phyloP scores from a whole-genome alignment of 208 protist genomes.

The Novymonas esmeraldas region DNA sequence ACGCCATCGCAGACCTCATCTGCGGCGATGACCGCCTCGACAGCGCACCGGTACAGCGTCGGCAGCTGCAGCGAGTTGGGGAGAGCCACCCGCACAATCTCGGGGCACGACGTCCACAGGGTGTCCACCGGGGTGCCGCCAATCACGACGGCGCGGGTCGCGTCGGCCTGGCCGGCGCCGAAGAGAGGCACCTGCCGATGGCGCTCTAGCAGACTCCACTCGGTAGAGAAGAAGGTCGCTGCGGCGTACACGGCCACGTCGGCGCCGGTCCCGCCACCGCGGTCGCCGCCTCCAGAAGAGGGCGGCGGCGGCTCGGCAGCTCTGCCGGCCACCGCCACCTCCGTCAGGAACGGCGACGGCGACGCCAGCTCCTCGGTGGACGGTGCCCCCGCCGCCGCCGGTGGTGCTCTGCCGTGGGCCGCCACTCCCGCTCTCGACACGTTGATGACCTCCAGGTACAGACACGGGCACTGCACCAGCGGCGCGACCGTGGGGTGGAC shows the following conservation, averaged over 20 bases:
- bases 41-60: constrained; percentile 21
- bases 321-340: background rate
- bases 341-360: constrained; percentile 17
- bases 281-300: background rate
- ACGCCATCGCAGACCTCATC: background rate
- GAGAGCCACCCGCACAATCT: constrained; percentile 11
- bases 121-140: constrained; percentile 12
- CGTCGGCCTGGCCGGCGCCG: constrained; percentile 2
- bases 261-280: too few species aligned
- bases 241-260: constrained; percentile 14
- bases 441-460: constrained; percentile 32
- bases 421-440: background rate
- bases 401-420: background rate
- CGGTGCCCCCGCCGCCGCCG: background rate
- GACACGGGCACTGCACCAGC: constrained; percentile 15
- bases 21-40: constrained; percentile 9
- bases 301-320: background rate
- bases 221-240: constrained; percentile 17
- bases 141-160: constrained; percentile 11
- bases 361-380: background rate
- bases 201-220: constrained; percentile 32
- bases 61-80: constrained; percentile 9
- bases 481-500: constrained; percentile 22
- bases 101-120: constrained; percentile 10
- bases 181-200: constrained; percentile 27